A percentile compares a stretch with the other conserved stretches of the same genome.
phyloP scores from a whole-genome alignment of 495 filamentous ascomycete genomes.

The Hypomontagnella submonticulosa region DNA sequence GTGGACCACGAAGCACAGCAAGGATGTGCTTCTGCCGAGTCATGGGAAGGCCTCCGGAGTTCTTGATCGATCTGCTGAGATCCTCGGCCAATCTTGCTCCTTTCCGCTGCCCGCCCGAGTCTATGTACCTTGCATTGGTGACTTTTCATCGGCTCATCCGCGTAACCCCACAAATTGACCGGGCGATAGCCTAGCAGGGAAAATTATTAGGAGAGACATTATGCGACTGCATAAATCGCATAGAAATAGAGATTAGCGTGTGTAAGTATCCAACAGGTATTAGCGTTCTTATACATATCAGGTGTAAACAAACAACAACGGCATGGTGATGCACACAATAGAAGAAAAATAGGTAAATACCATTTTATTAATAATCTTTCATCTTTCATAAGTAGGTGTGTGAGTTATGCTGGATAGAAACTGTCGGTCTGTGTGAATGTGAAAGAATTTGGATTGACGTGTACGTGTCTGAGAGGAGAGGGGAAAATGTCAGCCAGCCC shows the following conservation, averaged over 20 bases:
- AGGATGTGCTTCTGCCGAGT: conserved; percentile 25
- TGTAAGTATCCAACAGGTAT: too few species aligned
- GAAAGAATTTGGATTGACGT: conserved; percentile 34
- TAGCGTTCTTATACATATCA: neutral
- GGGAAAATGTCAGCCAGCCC: conserved; percentile 23
- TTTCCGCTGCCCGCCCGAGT: conserved; percentile 10
- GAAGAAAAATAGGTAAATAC: neutral
- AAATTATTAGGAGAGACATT: conserved; percentile 26
- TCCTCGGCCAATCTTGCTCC: conserved; percentile 32
- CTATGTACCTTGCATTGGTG: conserved; percentile 41
- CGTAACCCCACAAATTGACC: conserved; percentile 11
- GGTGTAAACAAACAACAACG: neutral
- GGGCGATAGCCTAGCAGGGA: conserved; percentile 8
- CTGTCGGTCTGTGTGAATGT: conserved; percentile 4
- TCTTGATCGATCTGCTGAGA: conserved; percentile 33
- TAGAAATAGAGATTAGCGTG: neutral
- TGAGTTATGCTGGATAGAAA: neutral
- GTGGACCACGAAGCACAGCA: conserved; percentile 6
- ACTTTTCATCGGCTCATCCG: conserved; percentile 34
- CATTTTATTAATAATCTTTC: neutral
- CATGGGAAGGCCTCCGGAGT: neutral
- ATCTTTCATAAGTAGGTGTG: neutral
- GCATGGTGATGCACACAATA: too few species aligned
- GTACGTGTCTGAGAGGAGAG: conserved; percentile 21
- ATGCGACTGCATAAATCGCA: conserved; percentile 15